Evolutionary conservation across 495 filamentous ascomycete species (phyloP).

Genomic region (Peziza echinospora): DNA sequence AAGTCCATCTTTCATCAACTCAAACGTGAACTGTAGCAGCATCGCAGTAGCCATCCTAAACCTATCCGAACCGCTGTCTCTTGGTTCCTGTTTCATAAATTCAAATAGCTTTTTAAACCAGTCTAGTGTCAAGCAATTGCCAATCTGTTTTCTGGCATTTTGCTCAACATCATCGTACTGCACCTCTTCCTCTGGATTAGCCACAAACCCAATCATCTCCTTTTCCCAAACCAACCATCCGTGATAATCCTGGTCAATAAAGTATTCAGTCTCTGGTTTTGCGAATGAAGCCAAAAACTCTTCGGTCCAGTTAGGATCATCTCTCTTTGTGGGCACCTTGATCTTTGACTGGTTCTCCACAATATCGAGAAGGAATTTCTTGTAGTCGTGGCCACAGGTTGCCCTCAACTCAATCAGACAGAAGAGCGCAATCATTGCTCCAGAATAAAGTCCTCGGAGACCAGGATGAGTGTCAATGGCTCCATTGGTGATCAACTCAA

Average conservation of each 20-base stretch:
- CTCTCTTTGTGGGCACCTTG: conserved; percentile 41
- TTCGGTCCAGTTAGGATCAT: conserved; percentile 57
- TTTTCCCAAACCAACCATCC: conserved; percentile 96
- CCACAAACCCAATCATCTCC: conserved; percentile 53
- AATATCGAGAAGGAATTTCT: conserved; percentile 59
- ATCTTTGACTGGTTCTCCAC: conserved; percentile 56
- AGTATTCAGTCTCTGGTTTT: conserved; percentile 52
- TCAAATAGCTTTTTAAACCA: conserved; percentile 81
- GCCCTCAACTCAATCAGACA: conserved; percentile 66
- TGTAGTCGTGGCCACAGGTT: conserved; percentile 62
- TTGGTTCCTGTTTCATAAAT: conserved; percentile 90
- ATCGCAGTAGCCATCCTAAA: conserved; percentile 74
- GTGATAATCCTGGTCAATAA: conserved; percentile 74
- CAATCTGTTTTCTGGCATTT: conserved; percentile 58
- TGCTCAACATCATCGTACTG: conserved; percentile 70
- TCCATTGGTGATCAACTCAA: conserved; percentile 65
- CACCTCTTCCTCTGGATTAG: conserved; percentile 43
- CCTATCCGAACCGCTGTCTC: conserved; percentile 60
- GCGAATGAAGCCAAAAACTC: conserved; percentile 59
- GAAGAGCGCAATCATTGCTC: conserved; percentile 60
- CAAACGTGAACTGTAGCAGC: conserved; percentile 70
- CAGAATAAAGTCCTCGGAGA: conserved; percentile 56
- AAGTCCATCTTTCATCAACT: conserved; percentile 54
- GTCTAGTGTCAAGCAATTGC: conserved; percentile 48
- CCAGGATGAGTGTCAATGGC: conserved; percentile 80